Conservation (phyloP, 176 grass and related monocot genomes). For the Avena eriantha region DNA sequence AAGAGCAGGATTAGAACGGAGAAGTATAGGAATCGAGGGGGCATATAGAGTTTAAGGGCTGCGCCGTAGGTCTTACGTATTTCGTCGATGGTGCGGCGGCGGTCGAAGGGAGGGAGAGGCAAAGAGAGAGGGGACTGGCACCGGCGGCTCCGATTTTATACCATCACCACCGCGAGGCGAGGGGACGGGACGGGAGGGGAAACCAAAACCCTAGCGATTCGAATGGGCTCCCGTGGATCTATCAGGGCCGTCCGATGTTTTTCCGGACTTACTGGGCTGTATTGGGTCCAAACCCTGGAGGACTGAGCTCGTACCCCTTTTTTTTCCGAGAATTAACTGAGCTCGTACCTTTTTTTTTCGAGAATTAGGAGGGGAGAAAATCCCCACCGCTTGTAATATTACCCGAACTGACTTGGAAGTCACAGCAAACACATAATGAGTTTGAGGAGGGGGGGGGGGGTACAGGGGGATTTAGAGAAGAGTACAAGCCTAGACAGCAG, state of each 20-base stretch:
- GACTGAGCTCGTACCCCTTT: no score
- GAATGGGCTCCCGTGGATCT: neutral
- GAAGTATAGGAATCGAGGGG: neutral
- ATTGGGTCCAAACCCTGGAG: neutral
- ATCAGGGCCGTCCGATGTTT: neutral
- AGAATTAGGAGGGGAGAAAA: no score
- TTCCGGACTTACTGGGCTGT: neutral
- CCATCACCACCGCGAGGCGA: neutral
- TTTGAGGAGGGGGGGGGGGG: no score
- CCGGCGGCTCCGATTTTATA: neutral
- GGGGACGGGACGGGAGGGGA: neutral
- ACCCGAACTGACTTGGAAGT: no score
- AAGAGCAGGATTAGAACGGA: neutral
- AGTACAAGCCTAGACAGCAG: no score
- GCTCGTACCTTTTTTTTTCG: no score
- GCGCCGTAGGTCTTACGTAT: neutral
- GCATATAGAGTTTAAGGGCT: no score
- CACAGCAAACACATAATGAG: no score
- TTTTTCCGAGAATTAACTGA: no score
- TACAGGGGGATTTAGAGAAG: no score
- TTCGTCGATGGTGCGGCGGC: neutral
- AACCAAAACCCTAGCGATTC: slow-evolving; percentile 26
- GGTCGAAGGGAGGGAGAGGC: neutral
- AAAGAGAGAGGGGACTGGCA: neutral
- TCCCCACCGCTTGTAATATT: no score